Evolutionary conservation across 2,329 filamentous ascomycete species (phyloP).

Genomic region (Fusarium sp.): DNA sequence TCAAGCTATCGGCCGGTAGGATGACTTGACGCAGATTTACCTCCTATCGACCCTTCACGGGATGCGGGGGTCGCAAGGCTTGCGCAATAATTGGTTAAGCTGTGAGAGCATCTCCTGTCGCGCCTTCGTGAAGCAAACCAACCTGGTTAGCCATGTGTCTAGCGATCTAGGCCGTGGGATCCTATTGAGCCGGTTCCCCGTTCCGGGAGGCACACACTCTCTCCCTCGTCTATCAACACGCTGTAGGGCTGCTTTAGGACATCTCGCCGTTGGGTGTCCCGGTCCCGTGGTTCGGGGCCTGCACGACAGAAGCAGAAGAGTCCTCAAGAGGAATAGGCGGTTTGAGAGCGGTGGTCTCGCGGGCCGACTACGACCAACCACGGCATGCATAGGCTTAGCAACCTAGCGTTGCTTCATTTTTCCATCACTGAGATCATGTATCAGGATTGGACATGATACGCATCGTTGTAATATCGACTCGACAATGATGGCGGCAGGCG

Average conservation of each 20-base stretch:
- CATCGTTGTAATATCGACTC: slow-evolving; percentile 1
- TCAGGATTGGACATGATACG: slow-evolving; percentile 20
- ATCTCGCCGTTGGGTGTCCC: slow-evolving; percentile 24
- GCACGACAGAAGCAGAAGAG: slow-evolving; percentile 26
- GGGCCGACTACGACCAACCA: slow-evolving; percentile 29
- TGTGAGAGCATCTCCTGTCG: slow-evolving; percentile 10
- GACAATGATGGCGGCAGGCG: neutral
- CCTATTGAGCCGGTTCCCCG: slow-evolving; percentile 23
- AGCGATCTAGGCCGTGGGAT: slow-evolving; percentile 12
- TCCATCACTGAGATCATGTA: neutral
- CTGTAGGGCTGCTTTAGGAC: slow-evolving; percentile 21
- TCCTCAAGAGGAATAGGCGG: slow-evolving; percentile 13
- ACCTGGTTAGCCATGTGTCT: slow-evolving; percentile 22
- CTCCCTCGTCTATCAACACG: slow-evolving; percentile 10
- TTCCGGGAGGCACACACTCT: neutral
- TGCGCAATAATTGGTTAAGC: neutral
- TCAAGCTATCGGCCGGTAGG: neutral
- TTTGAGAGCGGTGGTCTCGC: slow-evolving; percentile 16
- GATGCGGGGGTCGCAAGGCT: slow-evolving; percentile 15
- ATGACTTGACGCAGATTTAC: neutral
- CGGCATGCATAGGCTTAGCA: neutral
- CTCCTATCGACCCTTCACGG: neutral
- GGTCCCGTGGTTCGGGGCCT: slow-evolving; percentile 33
- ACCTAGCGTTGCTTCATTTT: neutral
- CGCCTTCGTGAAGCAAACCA: slow-evolving; percentile 9